Percentiles rank a stretch among this genome's conserved stretches.
Evolutionary conservation across 2,329 filamentous ascomycete genomes (phyloP).

Genomic region (Knoxdaviesia proteae): DNA sequence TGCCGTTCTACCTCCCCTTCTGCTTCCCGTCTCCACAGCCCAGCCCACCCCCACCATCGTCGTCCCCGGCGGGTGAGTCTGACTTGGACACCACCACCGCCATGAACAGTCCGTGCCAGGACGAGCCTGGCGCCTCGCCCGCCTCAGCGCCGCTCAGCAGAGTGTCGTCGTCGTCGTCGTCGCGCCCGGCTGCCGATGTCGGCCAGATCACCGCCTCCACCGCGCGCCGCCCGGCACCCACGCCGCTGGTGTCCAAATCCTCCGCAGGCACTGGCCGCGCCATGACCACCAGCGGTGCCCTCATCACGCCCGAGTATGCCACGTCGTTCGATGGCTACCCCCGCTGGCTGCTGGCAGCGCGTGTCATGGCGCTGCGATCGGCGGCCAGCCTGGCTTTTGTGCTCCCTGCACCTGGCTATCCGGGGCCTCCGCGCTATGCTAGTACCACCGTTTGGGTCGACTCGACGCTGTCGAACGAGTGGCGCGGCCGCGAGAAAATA

Average conservation of each 20-base stretch:
- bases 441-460: slow-evolving; percentile 16
- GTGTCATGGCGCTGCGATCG: slow-evolving; percentile 21
- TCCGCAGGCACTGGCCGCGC: slow-evolving; percentile 2
- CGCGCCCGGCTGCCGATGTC: too few relatives aligned
- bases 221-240: too few relatives aligned
- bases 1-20: too few relatives aligned
- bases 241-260: not conserved
- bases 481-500: slow-evolving; percentile 17
- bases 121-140: too few relatives aligned
- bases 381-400: slow-evolving; percentile 20
- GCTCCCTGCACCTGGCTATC: slow-evolving; percentile 2
- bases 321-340: slow-evolving; percentile 22
- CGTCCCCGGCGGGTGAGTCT: too few relatives aligned
- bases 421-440: not conserved
- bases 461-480: slow-evolving; percentile 16
- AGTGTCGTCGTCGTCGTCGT: too few relatives aligned
- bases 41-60: too few relatives aligned
- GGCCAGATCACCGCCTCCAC: too few relatives aligned
- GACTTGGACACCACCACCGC: too few relatives aligned
- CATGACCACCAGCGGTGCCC: not conserved
- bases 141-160: too few relatives aligned
- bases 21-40: too few relatives aligned
- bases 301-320: slow-evolving; percentile 14
- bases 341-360: slow-evolving; percentile 20
- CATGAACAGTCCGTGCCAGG: too few relatives aligned